Conservation (phyloP, 768 basidiomycete genomes). For the Daedaleopsis nitida region DNA sequence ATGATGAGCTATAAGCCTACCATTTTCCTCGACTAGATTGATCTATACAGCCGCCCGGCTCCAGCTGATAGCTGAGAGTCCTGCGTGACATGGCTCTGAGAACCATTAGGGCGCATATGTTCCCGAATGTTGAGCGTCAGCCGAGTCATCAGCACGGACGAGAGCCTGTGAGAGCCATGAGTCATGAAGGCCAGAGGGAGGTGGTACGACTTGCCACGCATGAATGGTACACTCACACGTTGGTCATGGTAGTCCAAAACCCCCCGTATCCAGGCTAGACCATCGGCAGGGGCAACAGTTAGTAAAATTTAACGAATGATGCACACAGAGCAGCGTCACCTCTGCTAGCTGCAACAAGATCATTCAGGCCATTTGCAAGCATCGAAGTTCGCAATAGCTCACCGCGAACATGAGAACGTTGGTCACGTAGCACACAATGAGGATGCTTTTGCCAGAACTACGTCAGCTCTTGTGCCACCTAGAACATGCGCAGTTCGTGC, state of each 20-base stretch:
- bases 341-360: not conserved
- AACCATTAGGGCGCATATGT: too few relatives aligned
- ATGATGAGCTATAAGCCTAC: too few relatives aligned
- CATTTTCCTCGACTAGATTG: too few relatives aligned
- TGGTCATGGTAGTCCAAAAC: not conserved
- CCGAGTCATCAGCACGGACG: constrained; percentile 4
- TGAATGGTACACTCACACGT: constrained; percentile 3
- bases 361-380: not conserved
- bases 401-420: constrained; percentile 5
- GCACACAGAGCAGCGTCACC: not conserved
- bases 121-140: constrained; percentile 15
- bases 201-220: not conserved
- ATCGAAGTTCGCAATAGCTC: not conserved
- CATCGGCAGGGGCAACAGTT: too few relatives aligned
- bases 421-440: not conserved
- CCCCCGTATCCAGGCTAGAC: constrained; percentile 2
- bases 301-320: not conserved
- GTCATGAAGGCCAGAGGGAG: not conserved
- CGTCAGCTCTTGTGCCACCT: not conserved
- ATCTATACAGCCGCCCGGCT: too few relatives aligned
- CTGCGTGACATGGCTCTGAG: too few relatives aligned
- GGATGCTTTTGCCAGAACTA: not conserved
- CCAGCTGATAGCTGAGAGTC: too few relatives aligned
- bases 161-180: not conserved
- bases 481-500: not conserved